These are phyloP conservation scores for Monosporascus sp. DNA, from an alignment of 2,329 filamentous ascomycete species.

Conservation along the genomic window DNA sequence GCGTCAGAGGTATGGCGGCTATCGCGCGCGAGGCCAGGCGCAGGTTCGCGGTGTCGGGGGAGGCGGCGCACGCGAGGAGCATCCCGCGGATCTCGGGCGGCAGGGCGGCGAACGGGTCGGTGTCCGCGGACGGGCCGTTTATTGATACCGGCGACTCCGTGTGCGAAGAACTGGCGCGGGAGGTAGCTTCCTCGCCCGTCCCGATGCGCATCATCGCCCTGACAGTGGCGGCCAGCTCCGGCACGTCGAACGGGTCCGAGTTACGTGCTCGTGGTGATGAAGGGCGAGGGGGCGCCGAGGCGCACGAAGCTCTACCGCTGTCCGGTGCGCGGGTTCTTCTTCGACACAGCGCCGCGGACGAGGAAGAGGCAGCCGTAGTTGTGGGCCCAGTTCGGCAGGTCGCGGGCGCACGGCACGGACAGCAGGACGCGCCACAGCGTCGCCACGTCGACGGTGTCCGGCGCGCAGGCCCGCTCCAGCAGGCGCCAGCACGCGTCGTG, in stretches of 20 bases:
- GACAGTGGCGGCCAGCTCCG: slow-evolving; percentile 12
- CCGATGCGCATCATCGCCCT: slow-evolving; percentile 4
- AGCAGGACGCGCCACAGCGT: slow-evolving; percentile 19
- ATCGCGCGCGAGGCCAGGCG: slow-evolving; percentile 18
- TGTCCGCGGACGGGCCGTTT: not conserved
- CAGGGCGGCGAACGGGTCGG: slow-evolving; percentile 14
- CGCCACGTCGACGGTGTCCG: slow-evolving; percentile 13
- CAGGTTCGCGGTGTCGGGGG: slow-evolving; percentile 9
- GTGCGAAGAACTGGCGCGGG: not conserved
- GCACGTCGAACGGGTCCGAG: slow-evolving; percentile 16
- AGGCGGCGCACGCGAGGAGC: slow-evolving; percentile 14
- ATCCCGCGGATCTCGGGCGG: slow-evolving; percentile 17
- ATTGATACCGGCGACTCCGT: not conserved
- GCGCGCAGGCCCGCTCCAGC: slow-evolving; percentile 16
- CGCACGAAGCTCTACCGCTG: slow-evolving; percentile 4
- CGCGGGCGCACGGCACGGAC: slow-evolving; percentile 15
- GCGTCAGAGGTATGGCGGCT: slow-evolving; percentile 12
- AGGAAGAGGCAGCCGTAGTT: slow-evolving; percentile 19
- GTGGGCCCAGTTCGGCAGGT: slow-evolving; percentile 20
- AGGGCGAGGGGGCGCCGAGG: slow-evolving; percentile 6
- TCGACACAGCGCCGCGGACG: slow-evolving; percentile 3
- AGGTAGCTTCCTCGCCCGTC: not conserved
- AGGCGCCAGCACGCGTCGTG: slow-evolving; percentile 22
- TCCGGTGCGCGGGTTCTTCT: not conserved
- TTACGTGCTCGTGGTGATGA: slow-evolving; percentile 18